Evolutionary conservation across 371 early-diverging fungal genomes (phyloP), one percentile per base, ranked within the genome.

Genomic region (Mycotypha africana): DNA sequence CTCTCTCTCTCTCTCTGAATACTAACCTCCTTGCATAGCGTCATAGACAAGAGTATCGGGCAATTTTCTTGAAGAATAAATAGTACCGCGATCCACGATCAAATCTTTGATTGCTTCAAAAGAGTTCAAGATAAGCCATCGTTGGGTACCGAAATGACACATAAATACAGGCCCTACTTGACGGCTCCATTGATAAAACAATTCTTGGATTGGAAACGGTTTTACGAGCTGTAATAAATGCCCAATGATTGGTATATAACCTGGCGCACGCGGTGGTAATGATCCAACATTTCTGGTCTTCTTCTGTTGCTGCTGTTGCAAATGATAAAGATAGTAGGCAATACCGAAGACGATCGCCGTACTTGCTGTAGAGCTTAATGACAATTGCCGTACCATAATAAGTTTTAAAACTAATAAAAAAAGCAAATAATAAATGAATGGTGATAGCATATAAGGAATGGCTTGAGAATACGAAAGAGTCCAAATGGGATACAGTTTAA

Each of bases 51-150:
- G 24, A 17, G 61, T 46, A 28, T 59, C 62, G 4, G 65, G 64
- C 8, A 70, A 25, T 11, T 59, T 64, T 47, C 75, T 56, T 2
- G 75, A 75, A 17, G 75, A 75, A 39, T 70, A 75, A 9, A 68
- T 49, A 0, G 51, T 49, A 19, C 71, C 60, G 25, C 65, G 41
- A 3, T 58, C 54, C 1, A 75, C 69, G 17, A 75, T 64, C 2
- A 75, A 46, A 28, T 64, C 59, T 23, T 65, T 51, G 4, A 75
- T 59, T 0, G 58, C 44, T 2, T 66, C 56, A 14, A 47, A 31
- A 3, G 62, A 60, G 33, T 68, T 75, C 11, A 75, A 30, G 8
- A 75, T 46, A 11, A 75, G 46, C 75, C 75, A 75, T 2, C 50
- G 53, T 30, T 67, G 69, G 0, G 26, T 30, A 16, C 75, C 75